Percentiles rank a stretch among this genome's conserved stretches.
Evolutionary conservation across 2,329 filamentous ascomycete species (phyloP).

Genomic region (Pseudopyrenochaeta lycopersici): DNA sequence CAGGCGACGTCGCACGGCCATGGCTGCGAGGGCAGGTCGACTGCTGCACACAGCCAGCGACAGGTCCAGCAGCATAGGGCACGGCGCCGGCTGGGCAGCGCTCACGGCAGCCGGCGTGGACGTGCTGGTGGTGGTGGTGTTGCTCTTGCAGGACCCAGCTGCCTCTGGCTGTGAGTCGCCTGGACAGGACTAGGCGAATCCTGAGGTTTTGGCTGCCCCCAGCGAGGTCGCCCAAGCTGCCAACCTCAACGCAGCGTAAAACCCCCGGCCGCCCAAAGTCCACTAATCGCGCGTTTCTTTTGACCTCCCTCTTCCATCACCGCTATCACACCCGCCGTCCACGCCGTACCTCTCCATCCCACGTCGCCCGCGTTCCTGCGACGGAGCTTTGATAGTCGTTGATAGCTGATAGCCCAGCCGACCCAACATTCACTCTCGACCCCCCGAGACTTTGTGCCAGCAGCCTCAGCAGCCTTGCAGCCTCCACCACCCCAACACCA

Average conservation of each 20-base stretch:
- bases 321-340: not conserved
- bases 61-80: too few species aligned
- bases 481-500: too few species aligned
- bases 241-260: constrained; percentile 27
- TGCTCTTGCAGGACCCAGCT: too few species aligned
- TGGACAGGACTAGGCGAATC: constrained; percentile 27
- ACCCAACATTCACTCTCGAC: not conserved
- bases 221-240: constrained; percentile 12
- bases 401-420: constrained; percentile 20
- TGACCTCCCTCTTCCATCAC: constrained; percentile 28
- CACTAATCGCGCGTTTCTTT: constrained; percentile 32
- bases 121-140: too few species aligned
- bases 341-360: constrained; percentile 8
- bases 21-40: too few species aligned
- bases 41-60: too few species aligned
- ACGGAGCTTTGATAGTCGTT: constrained; percentile 26
- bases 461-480: not conserved
- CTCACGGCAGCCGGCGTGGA: too few species aligned
- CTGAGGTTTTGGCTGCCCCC: not conserved
- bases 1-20: too few species aligned
- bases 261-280: constrained; percentile 23
- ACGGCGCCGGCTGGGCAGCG: too few species aligned
- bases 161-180: constrained; percentile 4
- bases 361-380: constrained; percentile 34
- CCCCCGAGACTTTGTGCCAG: too few species aligned